Conservation (phyloP, 1,284 basidiomycete genomes). For the Fomitopsis palustris region DNA sequence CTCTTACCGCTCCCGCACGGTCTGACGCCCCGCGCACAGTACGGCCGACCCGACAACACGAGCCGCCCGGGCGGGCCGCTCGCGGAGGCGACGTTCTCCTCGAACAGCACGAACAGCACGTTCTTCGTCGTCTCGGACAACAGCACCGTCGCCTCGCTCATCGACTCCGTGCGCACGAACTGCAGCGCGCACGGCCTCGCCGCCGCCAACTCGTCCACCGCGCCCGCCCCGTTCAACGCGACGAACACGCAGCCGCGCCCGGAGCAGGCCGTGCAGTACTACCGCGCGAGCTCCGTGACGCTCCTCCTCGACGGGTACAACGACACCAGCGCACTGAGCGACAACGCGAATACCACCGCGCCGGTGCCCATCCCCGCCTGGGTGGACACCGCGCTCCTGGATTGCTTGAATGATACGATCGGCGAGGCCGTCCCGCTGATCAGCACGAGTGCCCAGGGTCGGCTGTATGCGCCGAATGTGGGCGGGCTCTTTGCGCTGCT, state of each 20-base stretch:
- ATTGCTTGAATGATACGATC: slow-evolving; percentile 58
- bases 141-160: slow-evolving; percentile 47
- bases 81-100: slow-evolving; percentile 46
- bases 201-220: slow-evolving; percentile 18
- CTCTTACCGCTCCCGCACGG: not conserved
- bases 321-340: slow-evolving; percentile 42
- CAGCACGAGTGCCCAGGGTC: slow-evolving; percentile 21
- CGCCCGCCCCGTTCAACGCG: slow-evolving; percentile 31
- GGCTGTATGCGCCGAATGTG: slow-evolving; percentile 3
- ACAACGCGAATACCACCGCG: slow-evolving; percentile 39
- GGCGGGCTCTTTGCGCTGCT: slow-evolving; percentile 13
- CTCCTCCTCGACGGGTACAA: slow-evolving; percentile 65
- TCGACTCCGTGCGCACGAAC: slow-evolving; percentile 40
- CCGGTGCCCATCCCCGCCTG: slow-evolving; percentile 42
- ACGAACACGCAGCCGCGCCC: slow-evolving; percentile 36
- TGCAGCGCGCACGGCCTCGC: slow-evolving; percentile 35
- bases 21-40: slow-evolving; percentile 35
- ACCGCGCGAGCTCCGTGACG: slow-evolving; percentile 52
- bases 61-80: slow-evolving; percentile 58
- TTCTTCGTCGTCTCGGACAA: slow-evolving; percentile 61
- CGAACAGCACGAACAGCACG: slow-evolving; percentile 40
- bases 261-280: slow-evolving; percentile 56
- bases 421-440: slow-evolving; percentile 43
- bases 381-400: slow-evolving; percentile 43
- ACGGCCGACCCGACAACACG: slow-evolving; percentile 47